These are phyloP conservation scores for Fusarium globosum DNA, from an alignment of 2,329 filamentous ascomycete genomes.

Conservation along the genomic window DNA sequence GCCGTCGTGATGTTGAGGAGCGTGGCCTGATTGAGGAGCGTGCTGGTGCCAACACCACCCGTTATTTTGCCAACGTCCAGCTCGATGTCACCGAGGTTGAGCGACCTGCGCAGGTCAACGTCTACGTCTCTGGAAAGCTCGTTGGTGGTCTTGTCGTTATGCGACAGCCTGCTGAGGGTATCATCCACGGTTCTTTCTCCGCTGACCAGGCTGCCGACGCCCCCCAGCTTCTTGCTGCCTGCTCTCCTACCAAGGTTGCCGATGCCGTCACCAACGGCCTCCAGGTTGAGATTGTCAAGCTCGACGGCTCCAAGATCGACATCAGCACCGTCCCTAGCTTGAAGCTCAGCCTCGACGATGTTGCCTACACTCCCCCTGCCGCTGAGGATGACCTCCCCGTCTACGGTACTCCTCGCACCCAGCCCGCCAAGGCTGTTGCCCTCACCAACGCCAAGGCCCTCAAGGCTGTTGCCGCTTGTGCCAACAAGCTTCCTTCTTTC, in stretches of 20 bases:
- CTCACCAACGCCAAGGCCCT: slow-evolving; percentile 29
- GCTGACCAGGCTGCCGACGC: slow-evolving; percentile 73
- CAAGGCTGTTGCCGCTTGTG: slow-evolving; percentile 37
- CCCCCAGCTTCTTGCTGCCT: slow-evolving; percentile 58
- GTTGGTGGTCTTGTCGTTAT: slow-evolving; percentile 53
- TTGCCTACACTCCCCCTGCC: slow-evolving; percentile 44
- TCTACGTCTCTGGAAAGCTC: slow-evolving; percentile 49
- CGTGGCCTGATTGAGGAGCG: slow-evolving; percentile 29
- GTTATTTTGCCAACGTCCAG: slow-evolving; percentile 51
- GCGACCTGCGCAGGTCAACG: slow-evolving; percentile 50
- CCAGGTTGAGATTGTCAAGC: slow-evolving; percentile 50
- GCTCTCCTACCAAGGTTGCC: slow-evolving; percentile 39
- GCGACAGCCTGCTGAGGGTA: slow-evolving; percentile 49
- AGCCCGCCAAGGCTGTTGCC: slow-evolving; percentile 34
- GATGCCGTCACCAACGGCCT: slow-evolving; percentile 44
- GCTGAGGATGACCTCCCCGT: slow-evolving; percentile 46
- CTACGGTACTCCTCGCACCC: slow-evolving; percentile 33
- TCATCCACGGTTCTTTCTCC: slow-evolving; percentile 50
- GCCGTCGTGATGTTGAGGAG: slow-evolving; percentile 31
- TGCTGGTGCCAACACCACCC: slow-evolving; percentile 36
- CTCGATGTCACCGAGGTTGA: slow-evolving; percentile 51
- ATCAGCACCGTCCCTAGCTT: slow-evolving; percentile 52
- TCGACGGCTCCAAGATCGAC: slow-evolving; percentile 52
- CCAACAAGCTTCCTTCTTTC: slow-evolving; percentile 34
- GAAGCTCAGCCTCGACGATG: slow-evolving; percentile 45